Evolutionary conservation across 192 early-diverging fungal genomes (phyloP).

Genomic region (Phlyctochytrium planicorne): DNA sequence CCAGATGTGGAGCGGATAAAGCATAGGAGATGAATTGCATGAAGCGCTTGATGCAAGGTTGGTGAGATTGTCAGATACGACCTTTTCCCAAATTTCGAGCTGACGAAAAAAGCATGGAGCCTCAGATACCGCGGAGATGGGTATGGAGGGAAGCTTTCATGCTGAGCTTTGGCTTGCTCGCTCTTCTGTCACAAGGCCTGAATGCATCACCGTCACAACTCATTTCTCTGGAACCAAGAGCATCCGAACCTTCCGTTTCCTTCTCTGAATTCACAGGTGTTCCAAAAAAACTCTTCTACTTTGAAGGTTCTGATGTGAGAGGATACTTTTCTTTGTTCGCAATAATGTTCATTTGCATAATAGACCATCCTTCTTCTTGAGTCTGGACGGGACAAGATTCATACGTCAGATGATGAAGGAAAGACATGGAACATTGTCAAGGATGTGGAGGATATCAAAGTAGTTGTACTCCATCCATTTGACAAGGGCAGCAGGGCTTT

Average conservation of each 20-base stretch:
- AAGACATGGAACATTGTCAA: slow-evolving; percentile 27
- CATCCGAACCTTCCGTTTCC: slow-evolving; percentile 5
- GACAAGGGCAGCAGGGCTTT: slow-evolving; percentile 38
- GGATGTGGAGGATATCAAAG: slow-evolving; percentile 8
- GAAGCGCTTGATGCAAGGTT: too few species aligned
- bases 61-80: too few species aligned
- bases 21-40: too few species aligned
- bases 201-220: too few species aligned
- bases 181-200: too few species aligned
- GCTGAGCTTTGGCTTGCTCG: too few species aligned
- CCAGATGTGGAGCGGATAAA: too few species aligned
- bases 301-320: slow-evolving; percentile 56
- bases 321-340: not conserved
- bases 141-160: too few species aligned
- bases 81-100: too few species aligned
- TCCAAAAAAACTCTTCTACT: slow-evolving; percentile 50
- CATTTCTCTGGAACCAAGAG: too few species aligned
- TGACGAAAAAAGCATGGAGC: too few species aligned
- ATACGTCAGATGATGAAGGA: slow-evolving; percentile 66
- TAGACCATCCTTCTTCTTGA: slow-evolving; percentile 55
- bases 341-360: not conserved
- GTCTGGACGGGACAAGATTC: slow-evolving; percentile 45
- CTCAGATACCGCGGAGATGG: too few species aligned
- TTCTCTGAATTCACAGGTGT: slow-evolving; percentile 32
- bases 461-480: slow-evolving; percentile 25